phyloP scores from a whole-genome alignment of 192 early-diverging fungal species.

The Entomortierella lignicola region DNA sequence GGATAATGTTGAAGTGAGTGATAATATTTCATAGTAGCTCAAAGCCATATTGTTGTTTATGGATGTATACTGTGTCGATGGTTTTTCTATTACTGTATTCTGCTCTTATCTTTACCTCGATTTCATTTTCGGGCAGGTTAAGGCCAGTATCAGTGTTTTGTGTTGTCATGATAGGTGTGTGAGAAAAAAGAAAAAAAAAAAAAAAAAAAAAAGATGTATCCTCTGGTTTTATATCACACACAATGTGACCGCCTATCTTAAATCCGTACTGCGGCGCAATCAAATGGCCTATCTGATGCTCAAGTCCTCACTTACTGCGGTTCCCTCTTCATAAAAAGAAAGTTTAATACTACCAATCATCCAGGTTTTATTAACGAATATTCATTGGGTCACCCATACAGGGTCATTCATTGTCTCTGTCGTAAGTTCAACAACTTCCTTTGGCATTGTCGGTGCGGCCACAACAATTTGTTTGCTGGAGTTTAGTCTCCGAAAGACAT shows the following conservation, averaged over 20 bases:
- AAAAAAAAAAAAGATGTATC: neutral
- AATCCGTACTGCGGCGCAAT: slow-evolving; percentile 5
- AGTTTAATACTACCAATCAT: neutral
- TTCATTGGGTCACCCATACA: slow-evolving; percentile 94
- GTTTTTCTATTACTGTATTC: no score
- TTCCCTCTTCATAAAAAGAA: neutral
- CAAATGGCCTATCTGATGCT: neutral
- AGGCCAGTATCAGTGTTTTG: neutral
- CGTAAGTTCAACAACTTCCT: slow-evolving; percentile 91
- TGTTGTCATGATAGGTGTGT: neutral
- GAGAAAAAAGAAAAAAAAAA: neutral
- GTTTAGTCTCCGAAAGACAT: slow-evolving; percentile 90
- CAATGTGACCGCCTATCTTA: neutral
- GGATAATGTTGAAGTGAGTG: no score
- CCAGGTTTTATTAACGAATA: no score
- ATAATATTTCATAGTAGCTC: no score
- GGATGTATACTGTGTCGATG: no score
- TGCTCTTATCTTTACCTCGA: no score
- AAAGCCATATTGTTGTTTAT: no score
- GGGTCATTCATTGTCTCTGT: slow-evolving; percentile 96
- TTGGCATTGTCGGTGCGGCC: slow-evolving; percentile 94
- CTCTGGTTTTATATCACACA: neutral
- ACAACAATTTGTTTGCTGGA: slow-evolving; percentile 90
- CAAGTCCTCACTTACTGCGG: no score
- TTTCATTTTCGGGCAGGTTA: slow-evolving; percentile 2